Conservation (phyloP, 2,329 filamentous ascomycete genomes). For the Corniculantispora saksenae region DNA sequence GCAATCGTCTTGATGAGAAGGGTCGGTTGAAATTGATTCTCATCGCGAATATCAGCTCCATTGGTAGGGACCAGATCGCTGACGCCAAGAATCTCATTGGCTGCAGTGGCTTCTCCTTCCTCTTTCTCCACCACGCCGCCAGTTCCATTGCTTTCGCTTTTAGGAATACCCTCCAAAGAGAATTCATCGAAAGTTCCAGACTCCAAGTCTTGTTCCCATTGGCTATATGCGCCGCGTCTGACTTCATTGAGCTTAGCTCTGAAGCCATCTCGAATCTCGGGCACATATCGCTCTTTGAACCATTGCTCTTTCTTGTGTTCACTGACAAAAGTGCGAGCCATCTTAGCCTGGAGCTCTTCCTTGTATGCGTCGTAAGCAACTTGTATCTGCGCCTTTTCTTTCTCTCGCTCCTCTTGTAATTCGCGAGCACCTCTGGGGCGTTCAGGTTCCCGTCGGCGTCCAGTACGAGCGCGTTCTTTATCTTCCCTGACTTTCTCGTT, state of each 20-base stretch:
- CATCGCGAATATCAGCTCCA: conserved; percentile 85
- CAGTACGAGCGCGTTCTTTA: conserved; percentile 69
- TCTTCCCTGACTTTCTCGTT: conserved; percentile 84
- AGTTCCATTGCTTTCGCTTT: conserved; percentile 84
- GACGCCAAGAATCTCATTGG: conserved; percentile 89
- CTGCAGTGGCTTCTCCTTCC: conserved; percentile 88
- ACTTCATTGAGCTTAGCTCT: conserved; percentile 76
- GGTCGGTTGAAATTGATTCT: conserved; percentile 84
- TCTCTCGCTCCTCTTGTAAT: conserved; percentile 71
- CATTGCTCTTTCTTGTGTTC: conserved; percentile 95
- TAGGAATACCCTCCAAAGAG: conserved; percentile 89
- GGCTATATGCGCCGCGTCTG: conserved; percentile 74
- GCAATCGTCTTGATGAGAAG: conserved; percentile 97
- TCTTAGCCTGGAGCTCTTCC: conserved; percentile 69
- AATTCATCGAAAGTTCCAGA: conserved; percentile 90
- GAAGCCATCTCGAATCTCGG: conserved; percentile 76
- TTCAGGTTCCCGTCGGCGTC: conserved; percentile 66
- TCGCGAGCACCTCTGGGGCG: conserved; percentile 65
- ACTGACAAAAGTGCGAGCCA: conserved; percentile 86
- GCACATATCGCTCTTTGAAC: conserved; percentile 94
- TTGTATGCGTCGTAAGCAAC: conserved; percentile 67
- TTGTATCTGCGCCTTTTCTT: conserved; percentile 78
- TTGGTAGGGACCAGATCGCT: conserved; percentile 83
- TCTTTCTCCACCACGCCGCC: conserved; percentile 89
- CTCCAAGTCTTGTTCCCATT: conserved; percentile 88